Percentiles rank a stretch among this genome's conserved stretches.
Conservation (phyloP, 345 rosid species). For the Pseudoturritis turrita region DNA sequence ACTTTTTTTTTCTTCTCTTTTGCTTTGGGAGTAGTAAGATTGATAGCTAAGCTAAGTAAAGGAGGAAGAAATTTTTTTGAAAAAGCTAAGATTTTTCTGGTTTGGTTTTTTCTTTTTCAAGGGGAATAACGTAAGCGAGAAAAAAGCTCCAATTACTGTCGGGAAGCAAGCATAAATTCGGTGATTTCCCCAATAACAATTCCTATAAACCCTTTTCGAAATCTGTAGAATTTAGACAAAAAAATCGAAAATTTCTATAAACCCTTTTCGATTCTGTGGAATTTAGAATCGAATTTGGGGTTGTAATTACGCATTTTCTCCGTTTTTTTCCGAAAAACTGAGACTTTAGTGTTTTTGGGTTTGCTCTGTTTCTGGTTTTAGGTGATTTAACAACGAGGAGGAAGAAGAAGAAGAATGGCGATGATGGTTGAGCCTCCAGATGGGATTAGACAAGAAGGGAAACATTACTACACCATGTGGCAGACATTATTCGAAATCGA, state of each 20-base stretch:
- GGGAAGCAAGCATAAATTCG: slow-evolving; percentile 45
- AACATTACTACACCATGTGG: slow-evolving; percentile 14
- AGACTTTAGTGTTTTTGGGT: not conserved
- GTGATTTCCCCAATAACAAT: not conserved
- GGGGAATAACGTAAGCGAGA: slow-evolving; percentile 26
- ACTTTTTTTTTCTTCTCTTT: not conserved
- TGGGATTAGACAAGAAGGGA: slow-evolving; percentile 46
- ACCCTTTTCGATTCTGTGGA: not conserved
- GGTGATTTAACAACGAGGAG: slow-evolving; percentile 3
- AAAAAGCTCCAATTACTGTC: slow-evolving; percentile 25
- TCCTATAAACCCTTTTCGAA: not conserved
- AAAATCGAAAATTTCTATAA: not conserved
- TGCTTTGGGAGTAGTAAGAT: slow-evolving; percentile 15
- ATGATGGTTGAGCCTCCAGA: slow-evolving; percentile 64
- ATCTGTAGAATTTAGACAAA: not conserved
- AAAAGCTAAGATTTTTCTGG: not conserved
- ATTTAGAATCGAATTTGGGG: not conserved
- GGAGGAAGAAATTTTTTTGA: not conserved
- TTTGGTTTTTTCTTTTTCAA: slow-evolving; percentile 1
- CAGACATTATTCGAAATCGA: slow-evolving; percentile 13
- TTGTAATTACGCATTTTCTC: not conserved
- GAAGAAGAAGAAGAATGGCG: slow-evolving; percentile 44
- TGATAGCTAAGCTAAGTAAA: slow-evolving; percentile 21
- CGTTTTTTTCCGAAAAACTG: not conserved
- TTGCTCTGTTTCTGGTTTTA: not conserved